Conservation (phyloP, 78 protist genomes). For the Acrasis kona region DNA sequence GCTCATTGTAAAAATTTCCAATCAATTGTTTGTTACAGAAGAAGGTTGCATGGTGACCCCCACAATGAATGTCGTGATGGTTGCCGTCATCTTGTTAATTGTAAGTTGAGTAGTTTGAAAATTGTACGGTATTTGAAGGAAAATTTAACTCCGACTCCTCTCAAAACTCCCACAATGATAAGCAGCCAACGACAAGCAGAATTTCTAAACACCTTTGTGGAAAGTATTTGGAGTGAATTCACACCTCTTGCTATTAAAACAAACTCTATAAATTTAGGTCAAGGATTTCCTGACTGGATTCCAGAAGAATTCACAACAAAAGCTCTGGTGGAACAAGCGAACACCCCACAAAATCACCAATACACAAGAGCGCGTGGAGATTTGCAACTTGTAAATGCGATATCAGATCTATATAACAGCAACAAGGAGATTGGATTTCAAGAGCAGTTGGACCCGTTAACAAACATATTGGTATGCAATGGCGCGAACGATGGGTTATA, state of each 20-base stretch:
- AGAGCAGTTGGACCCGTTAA: constrained; percentile 29
- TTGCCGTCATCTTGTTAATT: too few relatives aligned
- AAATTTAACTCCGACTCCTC: too few relatives aligned
- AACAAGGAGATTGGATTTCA: constrained; percentile 16
- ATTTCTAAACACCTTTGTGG: too few relatives aligned
- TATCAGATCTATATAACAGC: constrained; percentile 28
- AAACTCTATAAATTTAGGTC: constrained; percentile 41
- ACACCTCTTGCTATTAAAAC: constrained; percentile 18
- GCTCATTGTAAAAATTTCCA: too few relatives aligned
- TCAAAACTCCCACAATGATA: too few relatives aligned
- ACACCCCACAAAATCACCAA: too few relatives aligned
- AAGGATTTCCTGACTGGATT: constrained; percentile 42
- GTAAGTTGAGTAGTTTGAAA: too few relatives aligned
- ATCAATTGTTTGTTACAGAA: too few relatives aligned
- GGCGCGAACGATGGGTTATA: constrained; percentile 13
- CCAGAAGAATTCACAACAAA: constrained; percentile 22
- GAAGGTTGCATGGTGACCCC: too few relatives aligned
- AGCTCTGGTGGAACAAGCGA: not conserved
- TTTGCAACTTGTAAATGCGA: constrained; percentile 35
- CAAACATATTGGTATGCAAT: constrained; percentile 31
- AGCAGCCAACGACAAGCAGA: too few relatives aligned
- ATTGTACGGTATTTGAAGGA: too few relatives aligned
- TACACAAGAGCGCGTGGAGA: constrained; percentile 47
- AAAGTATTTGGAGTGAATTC: constrained; percentile 22
- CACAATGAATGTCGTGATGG: too few relatives aligned